phyloP scores from a whole-genome alignment of 345 rosid species.

The Abelmoschus esculentus region DNA sequence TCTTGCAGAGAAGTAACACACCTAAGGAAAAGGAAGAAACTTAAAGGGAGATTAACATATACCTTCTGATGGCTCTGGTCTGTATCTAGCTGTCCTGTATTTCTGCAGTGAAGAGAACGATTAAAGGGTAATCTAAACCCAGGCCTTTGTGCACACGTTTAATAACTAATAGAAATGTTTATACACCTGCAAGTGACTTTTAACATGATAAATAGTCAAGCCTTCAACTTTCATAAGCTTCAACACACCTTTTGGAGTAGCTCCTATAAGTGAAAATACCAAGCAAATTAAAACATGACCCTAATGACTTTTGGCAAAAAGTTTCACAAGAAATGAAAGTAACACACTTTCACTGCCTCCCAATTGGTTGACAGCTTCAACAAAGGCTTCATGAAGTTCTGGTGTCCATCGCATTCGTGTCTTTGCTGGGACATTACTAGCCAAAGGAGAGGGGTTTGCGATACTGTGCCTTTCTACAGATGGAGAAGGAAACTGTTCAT shows the following conservation, averaged over 20 bases:
- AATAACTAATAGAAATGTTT: constrained; percentile 2
- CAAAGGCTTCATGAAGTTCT: constrained; percentile 35
- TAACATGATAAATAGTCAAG: constrained; percentile 68
- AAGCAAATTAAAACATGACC: constrained; percentile 20
- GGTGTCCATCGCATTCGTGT: constrained; percentile 95
- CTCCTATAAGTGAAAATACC: constrained; percentile 37
- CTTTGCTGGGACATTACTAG: constrained; percentile 51
- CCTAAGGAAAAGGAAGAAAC: not conserved
- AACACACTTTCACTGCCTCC: constrained; percentile 75
- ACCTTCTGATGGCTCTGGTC: constrained; percentile 76
- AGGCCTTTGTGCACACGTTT: not conserved
- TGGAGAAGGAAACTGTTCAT: constrained; percentile 41
- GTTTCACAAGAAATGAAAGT: not conserved
- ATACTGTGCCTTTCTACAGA: constrained; percentile 43
- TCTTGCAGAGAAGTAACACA: not conserved
- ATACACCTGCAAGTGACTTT: constrained; percentile 84
- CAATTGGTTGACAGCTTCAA: constrained; percentile 54
- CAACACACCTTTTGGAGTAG: constrained; percentile 86
- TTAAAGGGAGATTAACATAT: constrained; percentile 11
- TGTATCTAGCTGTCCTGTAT: constrained; percentile 72
- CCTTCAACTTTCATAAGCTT: constrained; percentile 40
- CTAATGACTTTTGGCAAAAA: constrained; percentile 1
- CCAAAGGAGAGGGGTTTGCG: constrained; percentile 38
- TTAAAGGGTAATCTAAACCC: constrained; percentile 13
- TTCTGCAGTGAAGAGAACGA: constrained; percentile 50